Conservation (phyloP, 768 basidiomycete species). For the Leccinum subgranulosum region DNA sequence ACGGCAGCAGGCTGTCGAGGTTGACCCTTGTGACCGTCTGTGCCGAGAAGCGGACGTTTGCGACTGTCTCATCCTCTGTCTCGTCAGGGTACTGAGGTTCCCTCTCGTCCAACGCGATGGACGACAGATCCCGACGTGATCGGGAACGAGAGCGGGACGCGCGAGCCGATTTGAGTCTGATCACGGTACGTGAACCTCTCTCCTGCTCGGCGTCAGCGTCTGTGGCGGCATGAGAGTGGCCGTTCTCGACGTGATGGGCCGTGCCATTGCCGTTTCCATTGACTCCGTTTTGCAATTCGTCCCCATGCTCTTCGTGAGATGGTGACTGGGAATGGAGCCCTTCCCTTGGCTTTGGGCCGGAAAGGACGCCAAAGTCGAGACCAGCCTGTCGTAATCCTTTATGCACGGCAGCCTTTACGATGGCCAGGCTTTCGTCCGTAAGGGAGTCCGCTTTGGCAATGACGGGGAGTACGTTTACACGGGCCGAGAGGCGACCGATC, state of each 20-base stretch:
- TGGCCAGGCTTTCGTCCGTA: conserved; percentile 70
- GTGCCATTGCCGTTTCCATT: conserved; percentile 21
- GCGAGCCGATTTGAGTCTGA: conserved; percentile 55
- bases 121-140: conserved; percentile 65
- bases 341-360: conserved; percentile 35
- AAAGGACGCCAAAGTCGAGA: conserved; percentile 78
- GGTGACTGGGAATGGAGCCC: conserved; percentile 10
- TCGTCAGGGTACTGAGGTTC: conserved; percentile 56
- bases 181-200: conserved; percentile 66
- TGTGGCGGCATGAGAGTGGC: conserved; percentile 21
- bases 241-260: conserved; percentile 30
- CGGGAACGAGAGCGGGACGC: conserved; percentile 65
- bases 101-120: conserved; percentile 54
- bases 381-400: conserved; percentile 61
- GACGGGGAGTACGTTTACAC: conserved; percentile 79
- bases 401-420: conserved; percentile 72
- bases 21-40: conserved; percentile 60
- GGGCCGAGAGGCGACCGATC: conserved; percentile 68
- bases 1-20: conserved; percentile 61
- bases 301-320: conserved; percentile 13
- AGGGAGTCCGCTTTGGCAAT: conserved; percentile 79
- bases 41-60: conserved; percentile 76
- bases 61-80: conserved; percentile 64
- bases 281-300: conserved; percentile 26
- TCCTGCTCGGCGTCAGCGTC: conserved; percentile 49